Base-by-base conservation (phyloP, 192 early-diverging fungal species). In the Nowakowskiella sp. region DNA sequence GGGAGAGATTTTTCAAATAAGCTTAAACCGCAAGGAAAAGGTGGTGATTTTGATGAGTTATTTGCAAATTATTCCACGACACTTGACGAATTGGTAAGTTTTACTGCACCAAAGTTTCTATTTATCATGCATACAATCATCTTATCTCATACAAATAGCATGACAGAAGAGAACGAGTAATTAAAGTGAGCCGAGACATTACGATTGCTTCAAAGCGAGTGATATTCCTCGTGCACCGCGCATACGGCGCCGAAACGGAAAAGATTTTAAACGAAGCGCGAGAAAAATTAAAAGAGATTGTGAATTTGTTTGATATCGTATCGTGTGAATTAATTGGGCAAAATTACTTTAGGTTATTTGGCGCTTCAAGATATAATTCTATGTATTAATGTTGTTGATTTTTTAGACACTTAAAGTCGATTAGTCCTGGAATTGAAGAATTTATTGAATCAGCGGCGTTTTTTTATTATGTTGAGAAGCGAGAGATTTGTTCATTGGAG, bases 401-500 rank as follows among this genome's bases (percentile, higher is more conserved):
- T 25, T 58, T 55, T 54, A 42, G 60, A 61, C 58, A 55, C 53
- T 42, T 54, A 50, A 44, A 60, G 26, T 57, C 59, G 48, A 46
- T 74, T 42, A 22, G 23, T 6, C 61, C 65, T 25, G 60, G 66
- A 8, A 30, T 58, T 3, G 66, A 74, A 51, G 72, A 74, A 60
- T 74, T 53, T 49, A 64, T 74, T 43, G 72, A 74, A 30, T 69
- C 70, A 6, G 52, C 45, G 2, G 62, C 71, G n/a, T 74, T 74
- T 54, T 34, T 65, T 5, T 29, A 51, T n/a, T 74, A 55, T 22
- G 29, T 74, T 6, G 49, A 72, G 26, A 22, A 60, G 7, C 33
- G 49, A 27, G 19, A 9, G 19, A 34, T 73, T n/a, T n/a, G n/a
- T n/a, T n/a, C n/a, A n/a, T n/a, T n/a, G n/a, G n/a, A n/a, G n/a